Conservation (phyloP, 75 land plant genomes). For the Adiantum capillusveneris region DNA sequence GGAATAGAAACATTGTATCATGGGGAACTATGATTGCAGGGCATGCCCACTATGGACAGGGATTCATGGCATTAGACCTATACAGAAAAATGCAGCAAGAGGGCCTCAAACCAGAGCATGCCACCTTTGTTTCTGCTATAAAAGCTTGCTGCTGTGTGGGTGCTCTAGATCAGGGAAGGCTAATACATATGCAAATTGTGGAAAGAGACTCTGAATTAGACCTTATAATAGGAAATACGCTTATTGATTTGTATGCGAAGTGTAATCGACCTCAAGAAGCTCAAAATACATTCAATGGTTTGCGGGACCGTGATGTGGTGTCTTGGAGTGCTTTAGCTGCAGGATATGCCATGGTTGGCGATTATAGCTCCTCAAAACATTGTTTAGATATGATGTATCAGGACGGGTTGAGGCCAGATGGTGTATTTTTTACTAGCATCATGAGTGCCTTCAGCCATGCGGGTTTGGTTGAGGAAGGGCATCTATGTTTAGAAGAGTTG, state of each 20-base stretch:
- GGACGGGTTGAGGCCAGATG: not conserved
- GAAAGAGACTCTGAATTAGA: constrained; percentile 10
- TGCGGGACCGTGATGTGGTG: constrained; percentile 10
- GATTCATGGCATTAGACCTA: constrained; percentile 34
- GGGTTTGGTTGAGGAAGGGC: constrained; percentile 13
- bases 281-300: constrained; percentile 1
- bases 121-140: constrained; percentile 30
- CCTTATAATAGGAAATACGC: constrained; percentile 5
- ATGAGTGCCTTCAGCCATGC: constrained; percentile 6
- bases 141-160: constrained; percentile 35
- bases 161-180: constrained; percentile 26
- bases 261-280: constrained; percentile 12
- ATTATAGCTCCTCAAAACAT: not conserved
- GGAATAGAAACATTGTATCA: constrained; percentile 28
- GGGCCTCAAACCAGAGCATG: constrained; percentile 39
- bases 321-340: constrained; percentile 23
- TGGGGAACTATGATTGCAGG: constrained; percentile 56
- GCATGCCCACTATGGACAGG: constrained; percentile 24
- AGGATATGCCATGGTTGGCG: constrained; percentile 25
- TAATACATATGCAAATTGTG: constrained; percentile 30
- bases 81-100: constrained; percentile 38
- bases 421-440: not conserved
- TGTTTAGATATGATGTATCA: not conserved
- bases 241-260: constrained; percentile 15
- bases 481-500: constrained; percentile 3